Evolutionary conservation across 1,284 basidiomycete species (phyloP).

Genomic region (Ceratobasidium sp.): DNA sequence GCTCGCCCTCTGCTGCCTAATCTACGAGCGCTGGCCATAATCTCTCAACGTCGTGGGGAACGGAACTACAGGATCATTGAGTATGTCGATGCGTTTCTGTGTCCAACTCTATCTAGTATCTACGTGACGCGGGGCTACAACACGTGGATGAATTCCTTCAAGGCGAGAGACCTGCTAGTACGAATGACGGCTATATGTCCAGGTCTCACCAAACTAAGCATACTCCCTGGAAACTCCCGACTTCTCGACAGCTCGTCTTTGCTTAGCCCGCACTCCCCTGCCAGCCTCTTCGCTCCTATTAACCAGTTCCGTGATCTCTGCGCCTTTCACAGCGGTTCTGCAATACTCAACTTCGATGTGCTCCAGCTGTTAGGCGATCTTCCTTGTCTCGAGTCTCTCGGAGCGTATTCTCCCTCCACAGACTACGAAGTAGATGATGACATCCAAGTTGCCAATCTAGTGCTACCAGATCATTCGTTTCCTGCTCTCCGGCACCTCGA

Average conservation of each 20-base stretch:
- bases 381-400: slow-evolving; percentile 13
- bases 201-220: background rate
- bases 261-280: background rate
- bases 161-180: background rate
- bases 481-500: slow-evolving; percentile 1
- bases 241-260: too few species aligned
- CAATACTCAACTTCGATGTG: background rate
- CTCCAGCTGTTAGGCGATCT: background rate
- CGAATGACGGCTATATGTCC: background rate
- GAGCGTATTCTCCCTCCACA: background rate
- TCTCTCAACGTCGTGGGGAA: too few species aligned
- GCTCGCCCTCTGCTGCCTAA: background rate
- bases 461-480: background rate
- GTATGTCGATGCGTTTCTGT: background rate
- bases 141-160: background rate
- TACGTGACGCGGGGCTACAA: background rate
- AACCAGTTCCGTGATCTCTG: background rate
- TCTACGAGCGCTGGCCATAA: background rate
- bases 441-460: background rate
- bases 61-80: too few species aligned
- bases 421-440: background rate
- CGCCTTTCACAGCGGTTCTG: background rate
- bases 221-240: background rate
- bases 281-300: background rate
- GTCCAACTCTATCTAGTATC: background rate